Base-by-base conservation (phyloP, 192 early-diverging fungal genomes). In the Coemansia aciculifera region DNA sequence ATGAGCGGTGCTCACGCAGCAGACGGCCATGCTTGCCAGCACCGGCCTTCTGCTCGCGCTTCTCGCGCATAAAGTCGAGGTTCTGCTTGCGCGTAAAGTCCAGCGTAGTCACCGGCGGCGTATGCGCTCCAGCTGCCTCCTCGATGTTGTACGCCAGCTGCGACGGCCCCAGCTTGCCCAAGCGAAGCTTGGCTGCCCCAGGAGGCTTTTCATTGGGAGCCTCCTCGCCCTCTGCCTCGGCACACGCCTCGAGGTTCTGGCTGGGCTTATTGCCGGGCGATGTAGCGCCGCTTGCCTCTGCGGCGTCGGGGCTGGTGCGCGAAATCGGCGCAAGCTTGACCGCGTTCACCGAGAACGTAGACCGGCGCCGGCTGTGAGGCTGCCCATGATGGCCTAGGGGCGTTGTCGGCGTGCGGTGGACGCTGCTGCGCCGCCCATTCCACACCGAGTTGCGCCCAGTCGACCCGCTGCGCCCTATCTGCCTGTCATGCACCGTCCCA, bases 11-110 rank as follows among this genome's bases (percentile, higher is more conserved):
- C 10, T 59, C 63, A 34, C 65, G 74, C 51, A 76, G 62, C 69
- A 81, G 67, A 15, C 79, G 70, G 7, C 68, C 71, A 31, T 76
- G 71, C 63, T 81, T 81, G 12, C 79, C 74, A 44, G 56, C 68
- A 15, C 79, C 79, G 4, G 68, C 31, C 29, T 64, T 74, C 37
- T 69, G 65, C 56, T 73, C 75, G 37, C 70, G 80, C 75, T 77
- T 77, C 66, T 74, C 68, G 49, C 71, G 80, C 71, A 82, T 62
- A 69, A 61, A 59, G 36, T 82, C 72, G 9, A 74, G 37, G 52
- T 77, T 82, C 68, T 59, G 71, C 71, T 77, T 82, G 69, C 80
- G 80, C 13, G 80, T 76, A 69, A 77, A 82, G 59, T 76, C 80
- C 51, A 82, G 68, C 46, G 80, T 82, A 49, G 73, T 71, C 27